These are phyloP conservation scores for Incumbomyces lentus DNA, from an alignment of 2,329 filamentous ascomycete species.

Conservation along the genomic window DNA sequence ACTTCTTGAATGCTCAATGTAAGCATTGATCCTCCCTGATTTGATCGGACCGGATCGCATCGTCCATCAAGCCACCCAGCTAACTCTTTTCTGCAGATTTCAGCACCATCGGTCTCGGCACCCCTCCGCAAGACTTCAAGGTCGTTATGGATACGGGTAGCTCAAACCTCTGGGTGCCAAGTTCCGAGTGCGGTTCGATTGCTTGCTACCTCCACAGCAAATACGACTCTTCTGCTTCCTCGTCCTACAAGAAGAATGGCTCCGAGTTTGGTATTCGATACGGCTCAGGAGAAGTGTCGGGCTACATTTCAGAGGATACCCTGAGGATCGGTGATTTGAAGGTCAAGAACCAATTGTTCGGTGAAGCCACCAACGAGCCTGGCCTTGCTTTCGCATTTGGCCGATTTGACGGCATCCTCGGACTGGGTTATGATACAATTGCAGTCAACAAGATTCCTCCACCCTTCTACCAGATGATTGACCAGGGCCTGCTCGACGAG, in stretches of 20 bases:
- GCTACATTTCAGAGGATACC: conserved; percentile 83
- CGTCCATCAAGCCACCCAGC: neutral
- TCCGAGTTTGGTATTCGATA: conserved; percentile 87
- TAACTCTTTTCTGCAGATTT: conserved; percentile 59
- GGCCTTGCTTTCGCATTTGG: conserved; percentile 97
- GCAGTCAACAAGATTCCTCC: conserved; percentile 93
- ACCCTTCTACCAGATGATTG: conserved; percentile 91
- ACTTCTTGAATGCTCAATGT: conserved; percentile 99
- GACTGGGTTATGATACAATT: conserved; percentile 88
- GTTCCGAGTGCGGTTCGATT: conserved; percentile 79
- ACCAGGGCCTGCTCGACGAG: conserved; percentile 82
- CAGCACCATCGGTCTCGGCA: conserved; percentile 88
- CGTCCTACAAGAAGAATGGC: conserved; percentile 88
- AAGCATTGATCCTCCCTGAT: too few species aligned
- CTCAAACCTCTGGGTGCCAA: conserved; percentile 98
- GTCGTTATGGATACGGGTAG: conserved; percentile 96
- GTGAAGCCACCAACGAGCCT: conserved; percentile 89
- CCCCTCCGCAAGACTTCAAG: conserved; percentile 89
- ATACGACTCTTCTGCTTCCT: conserved; percentile 85
- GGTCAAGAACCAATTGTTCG: conserved; percentile 85
- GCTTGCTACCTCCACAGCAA: conserved; percentile 96
- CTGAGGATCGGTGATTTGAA: conserved; percentile 80
- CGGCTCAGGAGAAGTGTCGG: conserved; percentile 85
- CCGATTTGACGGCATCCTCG: conserved; percentile 91
- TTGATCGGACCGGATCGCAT: neutral